Evolutionary conservation across 2,329 filamentous ascomycete genomes (phyloP), one percentile per base, ranked within the genome.

Genomic region (Monosporascus sp.): DNA sequence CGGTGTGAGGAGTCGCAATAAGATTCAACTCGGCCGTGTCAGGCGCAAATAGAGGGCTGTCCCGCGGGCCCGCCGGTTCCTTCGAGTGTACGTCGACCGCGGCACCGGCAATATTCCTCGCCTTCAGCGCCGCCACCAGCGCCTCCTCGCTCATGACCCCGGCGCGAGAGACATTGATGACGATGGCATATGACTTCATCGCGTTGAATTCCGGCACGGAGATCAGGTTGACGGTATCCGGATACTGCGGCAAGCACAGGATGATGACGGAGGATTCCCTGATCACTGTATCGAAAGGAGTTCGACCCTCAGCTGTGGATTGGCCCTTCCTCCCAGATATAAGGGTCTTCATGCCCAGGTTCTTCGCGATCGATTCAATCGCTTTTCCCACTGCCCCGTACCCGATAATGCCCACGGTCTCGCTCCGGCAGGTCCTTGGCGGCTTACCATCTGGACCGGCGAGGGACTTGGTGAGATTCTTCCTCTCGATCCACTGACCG

Each of bases 81-180:
- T 50, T 52, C 3, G 56, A 47, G 38, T 63, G 68, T 1, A 69
- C 67, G 38, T 69, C 67, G 4, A 61, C 62, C 4, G 59, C 64
- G 2, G 63, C 64, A 5, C 67, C 67, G 1, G 65, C 66, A 22
- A 69, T 68, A 40, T 50, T 59, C 11, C 54, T 49, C 14, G 55
- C 54, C 68, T 40, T 56, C 22, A 69, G 56, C 8, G 65, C 65
- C 3, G 54, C 54, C 16, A 67, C 53, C 1, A 69, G 58, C 0
- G 66, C 66, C 8, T 34, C 50, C 58, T 69, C 66, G 46, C 68
- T 62, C 19, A 69, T 64, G 44, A 69, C 64, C 0, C 66, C 66
- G 8, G 66, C 67, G 4, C 67, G 64, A 24, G 67, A 66, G 16
- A 68, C 65, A 45, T 69, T 69, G 50, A 69, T 57, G 17, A 69